Percentiles rank a stretch among this genome's conserved stretches.
phyloP scores from a whole-genome alignment of 2,329 filamentous ascomycete species.

The Sarocladium strictum region DNA sequence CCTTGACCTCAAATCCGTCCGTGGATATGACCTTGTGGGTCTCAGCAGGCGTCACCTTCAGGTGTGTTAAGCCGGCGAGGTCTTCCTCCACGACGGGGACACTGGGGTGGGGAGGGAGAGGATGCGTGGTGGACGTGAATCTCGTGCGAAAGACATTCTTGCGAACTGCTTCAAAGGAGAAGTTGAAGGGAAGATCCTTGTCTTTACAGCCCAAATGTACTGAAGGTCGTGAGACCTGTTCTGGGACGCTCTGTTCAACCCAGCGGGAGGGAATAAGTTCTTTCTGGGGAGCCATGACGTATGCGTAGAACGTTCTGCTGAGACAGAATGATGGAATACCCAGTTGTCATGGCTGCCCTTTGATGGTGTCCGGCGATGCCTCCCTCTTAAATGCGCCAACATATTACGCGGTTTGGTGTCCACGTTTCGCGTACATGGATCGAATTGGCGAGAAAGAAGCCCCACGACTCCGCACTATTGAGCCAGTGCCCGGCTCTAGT shows the following conservation, averaged over 20 bases:
- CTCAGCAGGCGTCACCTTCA: constrained; percentile 22
- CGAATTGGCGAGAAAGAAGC: background rate
- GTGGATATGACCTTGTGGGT: constrained; percentile 33
- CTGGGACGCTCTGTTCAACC: constrained; percentile 21
- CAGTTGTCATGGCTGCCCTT: background rate
- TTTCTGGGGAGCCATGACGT: constrained; percentile 21
- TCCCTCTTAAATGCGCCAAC: background rate
- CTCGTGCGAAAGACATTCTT: constrained; percentile 62
- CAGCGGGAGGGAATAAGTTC: constrained; percentile 23
- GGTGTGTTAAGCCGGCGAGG: constrained; percentile 24
- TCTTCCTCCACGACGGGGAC: constrained; percentile 35
- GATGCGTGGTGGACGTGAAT: constrained; percentile 56
- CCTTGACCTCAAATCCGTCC: constrained; percentile 10
- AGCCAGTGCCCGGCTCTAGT: too few relatives aligned
- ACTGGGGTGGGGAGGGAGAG: constrained; percentile 60
- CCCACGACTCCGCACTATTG: background rate
- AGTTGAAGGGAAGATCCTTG: constrained; percentile 38
- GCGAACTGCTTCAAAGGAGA: constrained; percentile 57
- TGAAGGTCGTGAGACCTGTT: constrained; percentile 14
- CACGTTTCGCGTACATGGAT: background rate
- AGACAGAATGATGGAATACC: background rate
- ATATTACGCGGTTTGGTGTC: background rate
- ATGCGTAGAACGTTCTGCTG: background rate
- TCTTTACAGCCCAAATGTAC: constrained; percentile 19
- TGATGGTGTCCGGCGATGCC: background rate